Conservation (phyloP, 2,329 filamentous ascomycete genomes). For the Berkeleyomyces rouxiae region DNA sequence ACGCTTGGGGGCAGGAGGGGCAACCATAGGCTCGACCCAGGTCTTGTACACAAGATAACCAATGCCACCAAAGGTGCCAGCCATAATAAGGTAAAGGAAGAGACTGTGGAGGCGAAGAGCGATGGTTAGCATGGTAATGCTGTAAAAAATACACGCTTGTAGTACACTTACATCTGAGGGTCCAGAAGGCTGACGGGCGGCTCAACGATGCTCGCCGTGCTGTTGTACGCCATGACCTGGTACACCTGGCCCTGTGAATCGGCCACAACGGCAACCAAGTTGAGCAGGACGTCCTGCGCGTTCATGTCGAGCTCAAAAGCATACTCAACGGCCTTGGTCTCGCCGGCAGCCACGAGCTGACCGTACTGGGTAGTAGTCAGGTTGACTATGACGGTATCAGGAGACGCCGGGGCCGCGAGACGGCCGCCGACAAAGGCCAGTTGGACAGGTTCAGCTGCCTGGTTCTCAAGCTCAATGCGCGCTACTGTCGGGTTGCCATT, state of each 20-base stretch:
- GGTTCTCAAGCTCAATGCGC: slow-evolving; percentile 67
- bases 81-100: slow-evolving; percentile 91
- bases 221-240: slow-evolving; percentile 66
- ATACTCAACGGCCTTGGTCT: slow-evolving; percentile 63
- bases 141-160: background rate
- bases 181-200: slow-evolving; percentile 83
- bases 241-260: slow-evolving; percentile 51
- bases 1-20: slow-evolving; percentile 53
- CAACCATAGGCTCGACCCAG: slow-evolving; percentile 92
- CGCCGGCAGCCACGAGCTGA: slow-evolving; percentile 55
- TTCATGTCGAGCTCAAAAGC: slow-evolving; percentile 81
- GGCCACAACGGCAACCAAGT: slow-evolving; percentile 57
- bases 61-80: slow-evolving; percentile 58
- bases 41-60: slow-evolving; percentile 97
- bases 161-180: slow-evolving; percentile 66
- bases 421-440: slow-evolving; percentile 63
- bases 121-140: background rate
- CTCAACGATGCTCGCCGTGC: slow-evolving; percentile 74
- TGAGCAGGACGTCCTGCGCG: slow-evolving; percentile 71
- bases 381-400: slow-evolving; percentile 54
- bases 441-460: slow-evolving; percentile 58
- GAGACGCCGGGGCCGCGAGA: slow-evolving; percentile 41
- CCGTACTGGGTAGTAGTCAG: slow-evolving; percentile 62
- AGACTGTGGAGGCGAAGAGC: slow-evolving; percentile 39
- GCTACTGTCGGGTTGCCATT: slow-evolving; percentile 79